phyloP scores from a whole-genome alignment of 768 basidiomycete genomes.

The Austroboletus festivus region DNA sequence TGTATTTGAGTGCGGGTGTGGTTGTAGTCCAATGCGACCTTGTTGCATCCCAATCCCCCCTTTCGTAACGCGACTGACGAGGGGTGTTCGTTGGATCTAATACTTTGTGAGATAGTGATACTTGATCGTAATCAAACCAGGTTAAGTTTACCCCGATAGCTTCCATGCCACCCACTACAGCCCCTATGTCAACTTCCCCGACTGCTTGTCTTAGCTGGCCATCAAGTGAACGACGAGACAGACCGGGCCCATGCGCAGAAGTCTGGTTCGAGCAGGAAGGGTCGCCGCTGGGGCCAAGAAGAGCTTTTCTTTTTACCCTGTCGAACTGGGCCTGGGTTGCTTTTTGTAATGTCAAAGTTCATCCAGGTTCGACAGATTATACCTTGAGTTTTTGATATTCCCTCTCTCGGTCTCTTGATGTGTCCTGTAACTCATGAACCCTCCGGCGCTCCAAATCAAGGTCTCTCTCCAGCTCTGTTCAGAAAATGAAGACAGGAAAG shows the following conservation, averaged over 20 bases:
- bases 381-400: conserved; percentile 89
- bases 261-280: conserved; percentile 15
- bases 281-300: conserved; percentile 57
- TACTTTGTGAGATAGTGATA: conserved; percentile 4
- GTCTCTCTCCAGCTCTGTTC: conserved; percentile 72
- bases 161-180: conserved; percentile 65
- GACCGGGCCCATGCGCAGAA: conserved; percentile 15
- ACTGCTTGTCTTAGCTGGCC: conserved; percentile 16
- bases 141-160: conserved; percentile 47
- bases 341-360: neutral
- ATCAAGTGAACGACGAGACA: conserved; percentile 17
- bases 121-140: neutral
- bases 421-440: conserved; percentile 69
- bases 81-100: conserved; percentile 70
- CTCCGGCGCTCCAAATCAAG: conserved; percentile 77
- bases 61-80: conserved; percentile 46
- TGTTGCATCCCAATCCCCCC: conserved; percentile 33
- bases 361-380: neutral
- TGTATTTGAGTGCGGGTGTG: conserved; percentile 20
- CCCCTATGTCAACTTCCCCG: conserved; percentile 44
- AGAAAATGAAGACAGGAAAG: conserved; percentile 5
- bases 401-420: conserved; percentile 72
- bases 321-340: conserved; percentile 63
- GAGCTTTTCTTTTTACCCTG: conserved; percentile 76
- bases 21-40: conserved; percentile 30